A percentile compares a stretch with the other conserved stretches of the same genome.
Conservation (phyloP, 805 yeast species). For the Scheffersomyces lignosus region DNA sequence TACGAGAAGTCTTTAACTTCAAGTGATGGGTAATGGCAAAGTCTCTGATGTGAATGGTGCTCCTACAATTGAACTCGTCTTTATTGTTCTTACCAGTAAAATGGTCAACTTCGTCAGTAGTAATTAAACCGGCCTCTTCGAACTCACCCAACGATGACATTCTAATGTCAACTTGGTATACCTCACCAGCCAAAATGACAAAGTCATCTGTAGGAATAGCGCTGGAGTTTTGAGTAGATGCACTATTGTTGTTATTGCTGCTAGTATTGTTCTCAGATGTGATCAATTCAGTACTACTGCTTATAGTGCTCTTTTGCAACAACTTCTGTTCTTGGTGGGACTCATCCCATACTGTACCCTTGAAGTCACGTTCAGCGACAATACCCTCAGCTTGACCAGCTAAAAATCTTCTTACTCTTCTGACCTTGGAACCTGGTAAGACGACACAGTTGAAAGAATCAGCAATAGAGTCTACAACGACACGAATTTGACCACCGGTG, state of each 20-base stretch:
- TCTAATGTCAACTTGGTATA: conserved; percentile 77
- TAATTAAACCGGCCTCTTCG: conserved; percentile 62
- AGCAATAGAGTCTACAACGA: conserved; percentile 85
- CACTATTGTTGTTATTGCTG: conserved; percentile 8
- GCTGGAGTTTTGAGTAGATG: conserved; percentile 36
- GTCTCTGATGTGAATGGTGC: conserved; percentile 81
- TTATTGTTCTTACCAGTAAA: conserved; percentile 62
- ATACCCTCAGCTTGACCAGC: conserved; percentile 95
- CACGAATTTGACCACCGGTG: conserved; percentile 69
- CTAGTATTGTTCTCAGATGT: conserved; percentile 37
- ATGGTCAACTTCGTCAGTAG: conserved; percentile 65
- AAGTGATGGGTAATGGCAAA: conserved; percentile 78
- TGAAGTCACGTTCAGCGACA: conserved; percentile 88
- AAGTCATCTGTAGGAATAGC: conserved; percentile 80
- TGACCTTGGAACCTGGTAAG: conserved; percentile 89
- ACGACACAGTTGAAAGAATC: conserved; percentile 76
- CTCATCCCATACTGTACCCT: conserved; percentile 89
- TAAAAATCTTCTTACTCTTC: conserved; percentile 88
- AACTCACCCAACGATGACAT: conserved; percentile 66
- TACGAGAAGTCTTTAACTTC: conserved; percentile 73
- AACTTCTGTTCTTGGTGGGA: conserved; percentile 69
- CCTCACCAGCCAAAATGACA: conserved; percentile 76
- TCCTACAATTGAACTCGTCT: conserved; percentile 54
- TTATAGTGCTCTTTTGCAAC: conserved; percentile 37
- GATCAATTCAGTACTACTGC: conserved; percentile 34